A percentile compares a stretch with the other conserved stretches of the same genome.
Evolutionary conservation across 768 basidiomycete species (phyloP).

Genomic region (Termitomyces sp.): DNA sequence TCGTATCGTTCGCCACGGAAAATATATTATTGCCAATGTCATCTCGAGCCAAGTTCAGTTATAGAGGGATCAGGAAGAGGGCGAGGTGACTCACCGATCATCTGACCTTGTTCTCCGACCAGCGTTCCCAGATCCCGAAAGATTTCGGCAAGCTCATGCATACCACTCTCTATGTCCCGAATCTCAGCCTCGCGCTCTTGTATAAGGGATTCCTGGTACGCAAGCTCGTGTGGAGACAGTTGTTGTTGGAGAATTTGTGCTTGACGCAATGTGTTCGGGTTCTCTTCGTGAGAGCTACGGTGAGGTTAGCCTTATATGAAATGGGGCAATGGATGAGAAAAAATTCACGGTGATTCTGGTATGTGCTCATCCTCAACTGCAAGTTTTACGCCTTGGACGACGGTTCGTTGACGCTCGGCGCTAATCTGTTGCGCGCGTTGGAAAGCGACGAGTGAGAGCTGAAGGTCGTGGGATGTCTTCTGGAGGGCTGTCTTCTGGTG

Average conservation of each 20-base stretch:
- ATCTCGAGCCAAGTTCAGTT: slow-evolving; percentile 41
- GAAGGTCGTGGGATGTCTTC: slow-evolving; percentile 92
- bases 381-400: slow-evolving; percentile 81
- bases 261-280: slow-evolving; percentile 57
- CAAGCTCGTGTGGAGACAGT: slow-evolving; percentile 86
- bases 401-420: slow-evolving; percentile 83
- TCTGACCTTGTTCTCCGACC: slow-evolving; percentile 89
- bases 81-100: slow-evolving; percentile 69
- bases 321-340: not conserved
- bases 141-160: slow-evolving; percentile 93
- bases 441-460: slow-evolving; percentile 84
- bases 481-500: slow-evolving; percentile 78
- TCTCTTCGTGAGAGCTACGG: slow-evolving; percentile 27
- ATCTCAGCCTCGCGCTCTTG: slow-evolving; percentile 94
- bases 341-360: slow-evolving; percentile 18
- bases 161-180: slow-evolving; percentile 93
- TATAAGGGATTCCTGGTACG: slow-evolving; percentile 93
- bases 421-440: slow-evolving; percentile 88
- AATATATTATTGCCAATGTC: slow-evolving; percentile 94
- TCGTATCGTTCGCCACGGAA: slow-evolving; percentile 77
- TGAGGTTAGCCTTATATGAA: not conserved
- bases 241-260: slow-evolving; percentile 65
- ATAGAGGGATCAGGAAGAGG: not conserved
- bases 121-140: slow-evolving; percentile 94
- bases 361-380: slow-evolving; percentile 72